Conservation (phyloP, 495 filamentous ascomycete species). For the Cercophora samala region DNA sequence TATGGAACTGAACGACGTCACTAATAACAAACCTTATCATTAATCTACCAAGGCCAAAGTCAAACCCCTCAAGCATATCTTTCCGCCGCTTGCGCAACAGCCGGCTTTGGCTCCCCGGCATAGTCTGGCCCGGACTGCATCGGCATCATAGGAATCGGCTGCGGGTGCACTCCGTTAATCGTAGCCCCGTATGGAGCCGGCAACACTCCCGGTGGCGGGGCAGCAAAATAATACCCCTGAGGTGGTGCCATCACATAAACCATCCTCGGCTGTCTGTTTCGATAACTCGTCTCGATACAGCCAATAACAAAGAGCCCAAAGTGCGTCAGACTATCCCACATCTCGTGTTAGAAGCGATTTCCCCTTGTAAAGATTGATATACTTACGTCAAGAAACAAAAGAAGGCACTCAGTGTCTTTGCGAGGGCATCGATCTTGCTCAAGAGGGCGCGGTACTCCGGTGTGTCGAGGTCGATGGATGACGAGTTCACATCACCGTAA, state of each 20-base stretch:
- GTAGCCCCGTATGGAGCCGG: not conserved
- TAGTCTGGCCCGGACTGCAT: not conserved
- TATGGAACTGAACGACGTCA: too few species aligned
- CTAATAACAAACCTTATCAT: not conserved
- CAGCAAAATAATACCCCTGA: not conserved
- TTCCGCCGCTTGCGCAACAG: not conserved
- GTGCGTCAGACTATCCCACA: constrained; percentile 11
- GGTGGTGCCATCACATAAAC: constrained; percentile 16
- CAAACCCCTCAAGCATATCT: not conserved
- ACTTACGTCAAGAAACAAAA: constrained; percentile 8
- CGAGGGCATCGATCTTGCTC: not conserved
- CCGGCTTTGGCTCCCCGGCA: not conserved
- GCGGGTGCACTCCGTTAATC: not conserved
- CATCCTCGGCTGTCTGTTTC: constrained; percentile 17
- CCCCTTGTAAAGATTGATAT: not conserved
- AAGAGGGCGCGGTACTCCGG: not conserved
- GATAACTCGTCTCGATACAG: constrained; percentile 23
- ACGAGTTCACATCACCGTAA: not conserved
- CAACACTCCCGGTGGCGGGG: not conserved
- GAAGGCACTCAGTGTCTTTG: constrained; percentile 4
- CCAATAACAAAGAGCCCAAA: constrained; percentile 23
- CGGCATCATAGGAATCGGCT: not conserved
- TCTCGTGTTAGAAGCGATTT: not conserved
- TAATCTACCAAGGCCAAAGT: not conserved
- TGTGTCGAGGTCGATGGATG: not conserved